Evolutionary conservation across 345 rosid genomes (phyloP), one percentile per base, ranked within the genome.

Genomic region (Lepidium didymum): DNA sequence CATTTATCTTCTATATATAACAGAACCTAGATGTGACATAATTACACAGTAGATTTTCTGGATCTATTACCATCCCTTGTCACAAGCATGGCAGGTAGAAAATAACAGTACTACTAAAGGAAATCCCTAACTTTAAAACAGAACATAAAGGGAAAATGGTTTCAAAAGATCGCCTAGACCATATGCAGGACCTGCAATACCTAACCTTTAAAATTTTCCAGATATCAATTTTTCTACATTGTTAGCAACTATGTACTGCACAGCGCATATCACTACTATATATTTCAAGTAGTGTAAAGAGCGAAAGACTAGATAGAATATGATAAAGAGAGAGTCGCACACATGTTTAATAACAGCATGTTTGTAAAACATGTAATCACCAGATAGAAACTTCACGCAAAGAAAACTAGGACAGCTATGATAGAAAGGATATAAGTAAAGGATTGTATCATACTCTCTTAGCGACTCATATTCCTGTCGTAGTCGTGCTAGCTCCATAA

Each of bases 401-500:
- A 23, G 27, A 65, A 16, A 35, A 44, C 49, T 40, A 43, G 6
- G 19, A 56, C 12, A 72, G 35, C 47, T 43, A 16, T 12, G 31
- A 25, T 0, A 33, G 35, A 38, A 41, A 13, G 37, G 23, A 37
- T 29, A 14, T 38, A 18, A 46, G 65, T 6, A 46, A 16, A 62
- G 47, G 49, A 55, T 62, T 64, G 34, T 10, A 41, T 13, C 57
- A 13, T 85, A 95, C 99, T 86, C 94, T 82, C 62, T 85, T 47
- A 87, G 77, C 59, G 70, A 72, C 31, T 85, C 88, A 81, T 80
- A 81, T 43, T 84, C 89, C 76, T 85, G 94, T 79, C 87, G 89
- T 66, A 95, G 55, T 57, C 81, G 87, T 40, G 96, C 96, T 77
- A 89, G 70, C 78, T 91, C 98, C 94, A 91, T 37, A 50, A 95